Evolutionary conservation across 2,329 filamentous ascomycete genomes (phyloP).

Genomic region (Cryphonectria nitschkei): DNA sequence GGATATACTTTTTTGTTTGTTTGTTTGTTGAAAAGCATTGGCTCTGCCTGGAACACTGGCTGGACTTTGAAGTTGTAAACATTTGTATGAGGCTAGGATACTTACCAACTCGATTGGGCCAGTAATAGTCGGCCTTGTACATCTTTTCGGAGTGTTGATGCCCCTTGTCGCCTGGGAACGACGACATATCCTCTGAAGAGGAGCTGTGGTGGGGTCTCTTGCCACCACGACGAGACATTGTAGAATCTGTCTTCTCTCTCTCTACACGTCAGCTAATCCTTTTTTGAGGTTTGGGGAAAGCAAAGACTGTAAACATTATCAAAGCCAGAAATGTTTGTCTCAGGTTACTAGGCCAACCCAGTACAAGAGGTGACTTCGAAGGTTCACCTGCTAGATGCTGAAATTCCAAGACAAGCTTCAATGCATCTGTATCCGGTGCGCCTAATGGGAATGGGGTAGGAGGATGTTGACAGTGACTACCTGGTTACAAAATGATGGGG

Average conservation of each 20-base stretch:
- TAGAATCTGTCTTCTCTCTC: background rate
- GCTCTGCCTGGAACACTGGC: background rate
- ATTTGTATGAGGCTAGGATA: background rate
- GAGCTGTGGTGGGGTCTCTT: background rate
- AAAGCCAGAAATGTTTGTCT: background rate
- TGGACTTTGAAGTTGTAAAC: background rate
- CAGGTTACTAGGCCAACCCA: background rate
- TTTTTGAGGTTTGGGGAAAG: background rate
- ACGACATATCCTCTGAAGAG: background rate
- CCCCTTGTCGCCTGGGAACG: too few relatives aligned
- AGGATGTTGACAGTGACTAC: background rate
- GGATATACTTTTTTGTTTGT: background rate
- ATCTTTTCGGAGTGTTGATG: background rate
- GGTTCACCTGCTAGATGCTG: background rate
- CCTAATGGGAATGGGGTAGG: background rate
- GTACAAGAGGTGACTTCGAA: background rate
- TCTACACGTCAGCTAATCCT: background rate
- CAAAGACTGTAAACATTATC: background rate
- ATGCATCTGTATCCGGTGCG: background rate
- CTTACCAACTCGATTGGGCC: background rate
- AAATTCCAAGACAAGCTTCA: background rate
- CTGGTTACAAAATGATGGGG: background rate
- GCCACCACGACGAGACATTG: background rate
- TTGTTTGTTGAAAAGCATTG: background rate
- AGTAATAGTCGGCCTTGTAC: background rate